These are phyloP conservation scores for Pulicaria dysenterica DNA, from an alignment of 129 eudicot species.

Conservation along the genomic window DNA sequence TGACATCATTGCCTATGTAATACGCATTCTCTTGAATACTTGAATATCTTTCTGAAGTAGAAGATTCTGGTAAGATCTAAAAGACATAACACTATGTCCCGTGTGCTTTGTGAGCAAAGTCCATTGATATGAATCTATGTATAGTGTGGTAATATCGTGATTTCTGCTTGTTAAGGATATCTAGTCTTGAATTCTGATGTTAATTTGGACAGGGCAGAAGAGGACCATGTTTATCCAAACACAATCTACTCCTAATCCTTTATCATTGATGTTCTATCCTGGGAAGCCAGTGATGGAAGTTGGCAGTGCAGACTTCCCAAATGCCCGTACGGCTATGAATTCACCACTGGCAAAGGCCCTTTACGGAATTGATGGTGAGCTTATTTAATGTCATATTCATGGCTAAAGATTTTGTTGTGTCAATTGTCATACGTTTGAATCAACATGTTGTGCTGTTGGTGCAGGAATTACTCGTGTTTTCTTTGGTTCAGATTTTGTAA, in stretches of 20 bases:
- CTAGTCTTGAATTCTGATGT: slow-evolving; percentile 25
- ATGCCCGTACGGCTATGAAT: slow-evolving; percentile 93
- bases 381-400: background rate
- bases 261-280: slow-evolving; percentile 87
- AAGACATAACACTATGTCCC: background rate
- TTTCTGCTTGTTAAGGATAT: background rate
- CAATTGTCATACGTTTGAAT: background rate
- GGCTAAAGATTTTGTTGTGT: background rate
- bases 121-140: slow-evolving; percentile 10
- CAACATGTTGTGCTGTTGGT: slow-evolving; percentile 15
- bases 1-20: too few species aligned
- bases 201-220: slow-evolving; percentile 66
- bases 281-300: slow-evolving; percentile 94
- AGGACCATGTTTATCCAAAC: slow-evolving; percentile 97
- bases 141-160: background rate
- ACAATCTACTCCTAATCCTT: slow-evolving; percentile 93
- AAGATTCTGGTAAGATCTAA: too few species aligned
- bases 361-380: slow-evolving; percentile 84
- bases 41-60: too few species aligned
- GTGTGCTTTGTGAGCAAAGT: background rate
- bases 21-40: too few species aligned
- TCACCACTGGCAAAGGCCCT: slow-evolving; percentile 84
- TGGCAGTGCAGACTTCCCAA: slow-evolving; percentile 94
- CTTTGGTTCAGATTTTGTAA: slow-evolving; percentile 93
- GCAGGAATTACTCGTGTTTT: slow-evolving; percentile 91